These are phyloP conservation scores for Phytophthora uliginosa DNA, from an alignment of 352 stramenopile genomes.

Conservation along the genomic window DNA sequence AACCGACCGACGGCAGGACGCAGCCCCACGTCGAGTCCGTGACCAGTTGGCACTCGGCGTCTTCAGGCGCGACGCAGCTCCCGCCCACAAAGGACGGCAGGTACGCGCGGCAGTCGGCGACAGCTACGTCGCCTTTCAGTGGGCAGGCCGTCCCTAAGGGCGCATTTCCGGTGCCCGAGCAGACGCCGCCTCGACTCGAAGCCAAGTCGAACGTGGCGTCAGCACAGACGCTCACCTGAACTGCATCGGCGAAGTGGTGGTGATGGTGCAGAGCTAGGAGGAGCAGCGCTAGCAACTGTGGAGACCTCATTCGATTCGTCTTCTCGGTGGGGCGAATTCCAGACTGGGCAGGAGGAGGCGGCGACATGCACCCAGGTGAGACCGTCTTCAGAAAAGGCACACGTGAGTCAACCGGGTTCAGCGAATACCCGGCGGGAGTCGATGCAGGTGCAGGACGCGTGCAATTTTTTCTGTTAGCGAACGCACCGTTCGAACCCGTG, in stretches of 20 bases:
- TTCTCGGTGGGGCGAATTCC: conserved; percentile 7
- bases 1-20: conserved; percentile 45
- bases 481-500: no score
- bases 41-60: conserved; percentile 40
- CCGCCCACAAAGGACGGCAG: conserved; percentile 45
- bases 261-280: background rate
- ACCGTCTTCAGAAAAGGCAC: conserved; percentile 3
- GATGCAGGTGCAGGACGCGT: no score
- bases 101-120: conserved; percentile 47
- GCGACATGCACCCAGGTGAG: conserved; percentile 18
- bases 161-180: conserved; percentile 41
- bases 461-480: background rate
- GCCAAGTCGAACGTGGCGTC: conserved; percentile 71
- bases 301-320: conserved; percentile 11
- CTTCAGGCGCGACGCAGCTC: conserved; percentile 37
- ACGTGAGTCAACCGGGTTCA: background rate
- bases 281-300: background rate
- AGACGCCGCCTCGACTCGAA: conserved; percentile 38
- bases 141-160: conserved; percentile 53
- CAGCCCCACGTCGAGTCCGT: conserved; percentile 41
- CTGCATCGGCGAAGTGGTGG: background rate
- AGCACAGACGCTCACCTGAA: conserved; percentile 60
- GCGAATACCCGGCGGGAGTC: background rate
- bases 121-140: conserved; percentile 48
- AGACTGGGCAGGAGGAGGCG: conserved; percentile 6